Percentiles rank a stretch among this genome's conserved stretches.
Evolutionary conservation across 2,329 filamentous ascomycete species (phyloP).

Genomic region (Fusarium sp.): DNA sequence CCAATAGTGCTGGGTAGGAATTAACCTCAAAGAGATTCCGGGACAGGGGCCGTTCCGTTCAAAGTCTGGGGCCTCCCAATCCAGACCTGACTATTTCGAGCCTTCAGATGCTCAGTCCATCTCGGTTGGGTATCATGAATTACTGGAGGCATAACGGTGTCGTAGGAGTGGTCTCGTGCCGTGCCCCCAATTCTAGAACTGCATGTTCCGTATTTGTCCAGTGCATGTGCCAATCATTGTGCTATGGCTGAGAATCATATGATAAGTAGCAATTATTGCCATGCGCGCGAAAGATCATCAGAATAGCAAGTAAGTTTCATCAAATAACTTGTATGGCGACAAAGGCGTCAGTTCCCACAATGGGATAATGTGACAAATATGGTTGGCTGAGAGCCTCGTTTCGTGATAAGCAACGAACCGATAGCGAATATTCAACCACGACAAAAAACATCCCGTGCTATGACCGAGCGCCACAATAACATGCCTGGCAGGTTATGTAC

Average conservation of each 20-base stretch:
- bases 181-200: slow-evolving; percentile 18
- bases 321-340: background rate
- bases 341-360: background rate
- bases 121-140: background rate
- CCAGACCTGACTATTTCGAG: slow-evolving; percentile 13
- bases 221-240: background rate
- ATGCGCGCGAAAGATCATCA: background rate
- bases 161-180: slow-evolving; percentile 27
- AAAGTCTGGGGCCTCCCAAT: slow-evolving; percentile 15
- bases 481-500: background rate
- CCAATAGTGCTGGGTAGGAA: slow-evolving; percentile 3
- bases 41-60: slow-evolving; percentile 16
- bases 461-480: slow-evolving; percentile 17
- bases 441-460: slow-evolving; percentile 5
- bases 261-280: slow-evolving; percentile 6
- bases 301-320: background rate
- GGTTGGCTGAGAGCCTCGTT: slow-evolving; percentile 7
- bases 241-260: slow-evolving; percentile 17
- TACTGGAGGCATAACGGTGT: slow-evolving; percentile 18
- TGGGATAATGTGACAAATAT: slow-evolving; percentile 6
- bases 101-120: background rate
- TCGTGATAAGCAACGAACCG: slow-evolving; percentile 22
- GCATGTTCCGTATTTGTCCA: slow-evolving; percentile 12
- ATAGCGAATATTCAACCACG: slow-evolving; percentile 13
- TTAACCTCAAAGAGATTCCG: slow-evolving; percentile 8